Conservation (phyloP, 176 grass and related monocot species). For the Saccharum spontaneum region DNA sequence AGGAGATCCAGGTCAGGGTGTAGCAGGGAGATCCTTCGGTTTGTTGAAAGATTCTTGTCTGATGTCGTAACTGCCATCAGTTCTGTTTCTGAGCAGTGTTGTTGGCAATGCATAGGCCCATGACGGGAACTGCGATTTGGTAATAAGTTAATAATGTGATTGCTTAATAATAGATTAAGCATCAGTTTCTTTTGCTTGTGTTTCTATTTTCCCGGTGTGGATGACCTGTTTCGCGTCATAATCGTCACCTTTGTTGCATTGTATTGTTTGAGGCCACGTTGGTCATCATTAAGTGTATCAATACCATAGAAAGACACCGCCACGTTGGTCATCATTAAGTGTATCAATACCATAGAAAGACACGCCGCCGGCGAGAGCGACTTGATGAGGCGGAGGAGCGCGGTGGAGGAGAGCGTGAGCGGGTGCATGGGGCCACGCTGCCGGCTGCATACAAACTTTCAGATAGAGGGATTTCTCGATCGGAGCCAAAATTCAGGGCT, state of each 20-base stretch:
- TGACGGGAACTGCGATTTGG: slow-evolving; percentile 13
- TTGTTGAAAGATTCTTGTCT: slow-evolving; percentile 3
- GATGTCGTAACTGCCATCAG: slow-evolving; percentile 19
- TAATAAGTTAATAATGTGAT: slow-evolving; percentile 35
- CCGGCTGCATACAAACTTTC: neutral
- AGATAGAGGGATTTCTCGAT: too few species aligned
- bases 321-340: too few species aligned
- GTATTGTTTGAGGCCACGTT: too few species aligned
- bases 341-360: too few species aligned
- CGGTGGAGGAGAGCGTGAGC: slow-evolving; percentile 40
- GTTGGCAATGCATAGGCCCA: neutral
- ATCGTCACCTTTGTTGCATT: neutral
- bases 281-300: too few species aligned
- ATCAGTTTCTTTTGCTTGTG: neutral
- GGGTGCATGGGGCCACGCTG: slow-evolving; percentile 28
- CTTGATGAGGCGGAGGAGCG: slow-evolving; percentile 56
- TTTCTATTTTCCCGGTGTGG: neutral
- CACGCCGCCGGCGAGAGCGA: slow-evolving; percentile 39
- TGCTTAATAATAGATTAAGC: slow-evolving; percentile 10
- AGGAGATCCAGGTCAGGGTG: slow-evolving; percentile 56
- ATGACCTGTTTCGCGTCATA: neutral
- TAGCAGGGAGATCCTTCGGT: neutral
- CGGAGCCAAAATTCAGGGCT: too few species aligned
- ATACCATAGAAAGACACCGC: too few species aligned
- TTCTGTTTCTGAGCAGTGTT: slow-evolving; percentile 5